These are phyloP conservation scores for Cercophora sp. DNA, from an alignment of 495 filamentous ascomycete genomes.

Conservation along the genomic window DNA sequence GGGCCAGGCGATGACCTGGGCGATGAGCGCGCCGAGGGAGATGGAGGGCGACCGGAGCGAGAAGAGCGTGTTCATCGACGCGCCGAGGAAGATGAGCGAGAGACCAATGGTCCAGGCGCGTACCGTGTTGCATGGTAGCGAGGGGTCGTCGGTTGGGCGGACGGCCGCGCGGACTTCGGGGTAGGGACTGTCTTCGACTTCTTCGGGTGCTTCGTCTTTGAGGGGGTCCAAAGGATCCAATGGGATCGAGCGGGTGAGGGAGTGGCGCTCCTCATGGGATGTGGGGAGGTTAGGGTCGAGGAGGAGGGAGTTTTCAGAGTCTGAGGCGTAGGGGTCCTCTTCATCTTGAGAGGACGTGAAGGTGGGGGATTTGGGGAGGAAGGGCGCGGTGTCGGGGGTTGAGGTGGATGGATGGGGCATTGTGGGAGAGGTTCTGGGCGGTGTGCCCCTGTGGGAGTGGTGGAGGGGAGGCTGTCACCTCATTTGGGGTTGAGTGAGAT, in stretches of 20 bases:
- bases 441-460: too few relatives aligned
- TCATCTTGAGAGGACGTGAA: background rate
- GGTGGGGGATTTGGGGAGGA: too few relatives aligned
- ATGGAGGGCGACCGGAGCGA: slow-evolving; percentile 64
- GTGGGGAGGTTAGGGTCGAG: slow-evolving; percentile 49
- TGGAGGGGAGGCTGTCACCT: too few relatives aligned
- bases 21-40: slow-evolving; percentile 61
- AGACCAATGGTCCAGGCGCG: slow-evolving; percentile 72
- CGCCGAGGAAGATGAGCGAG: slow-evolving; percentile 59
- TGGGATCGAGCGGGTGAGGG: slow-evolving; percentile 17
- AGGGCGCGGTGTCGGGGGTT: too few relatives aligned
- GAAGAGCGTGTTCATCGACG: slow-evolving; percentile 67
- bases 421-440: too few relatives aligned
- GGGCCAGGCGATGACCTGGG: slow-evolving; percentile 68
- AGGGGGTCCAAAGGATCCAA: slow-evolving; percentile 32
- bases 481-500: too few relatives aligned
- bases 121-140: slow-evolving; percentile 64
- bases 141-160: slow-evolving; percentile 61
- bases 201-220: slow-evolving; percentile 18
- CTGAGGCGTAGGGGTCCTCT: slow-evolving; percentile 32
- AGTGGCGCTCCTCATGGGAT: slow-evolving; percentile 25
- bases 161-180: slow-evolving; percentile 64
- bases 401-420: too few relatives aligned
- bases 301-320: slow-evolving; percentile 42
- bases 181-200: slow-evolving; percentile 59